These are phyloP conservation scores for Polyrhizophydium stewartii DNA, from an alignment of 371 early-diverging fungal species.

Conservation along the genomic window DNA sequence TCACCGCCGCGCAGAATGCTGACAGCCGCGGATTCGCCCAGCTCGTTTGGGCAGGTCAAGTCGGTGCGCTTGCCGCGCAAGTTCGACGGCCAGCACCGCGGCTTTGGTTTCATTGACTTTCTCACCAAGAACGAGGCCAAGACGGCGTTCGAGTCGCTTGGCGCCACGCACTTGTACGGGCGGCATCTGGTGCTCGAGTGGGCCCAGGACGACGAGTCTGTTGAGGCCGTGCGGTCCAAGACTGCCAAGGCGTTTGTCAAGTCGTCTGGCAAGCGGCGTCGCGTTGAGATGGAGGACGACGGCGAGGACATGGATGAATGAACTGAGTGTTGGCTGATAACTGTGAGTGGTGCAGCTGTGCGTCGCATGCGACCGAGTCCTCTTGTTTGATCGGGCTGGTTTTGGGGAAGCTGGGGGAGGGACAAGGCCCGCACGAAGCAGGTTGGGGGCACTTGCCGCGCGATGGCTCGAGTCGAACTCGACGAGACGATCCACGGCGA, in stretches of 20 bases:
- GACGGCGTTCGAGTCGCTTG: slow-evolving; percentile 82
- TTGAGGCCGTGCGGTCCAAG: slow-evolving; percentile 43
- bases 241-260: slow-evolving; percentile 35
- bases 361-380: no score
- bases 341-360: no score
- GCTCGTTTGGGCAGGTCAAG: slow-evolving; percentile 89
- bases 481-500: not conserved
- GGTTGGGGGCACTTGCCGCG: no score
- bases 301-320: not conserved
- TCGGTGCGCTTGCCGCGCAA: slow-evolving; percentile 95
- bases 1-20: not conserved
- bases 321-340: no score
- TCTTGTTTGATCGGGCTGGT: no score
- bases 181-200: slow-evolving; percentile 96
- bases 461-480: no score
- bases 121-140: slow-evolving; percentile 90
- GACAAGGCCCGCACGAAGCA: no score
- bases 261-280: slow-evolving; percentile 12
- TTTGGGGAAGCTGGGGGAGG: slow-evolving; percentile 9
- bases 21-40: slow-evolving; percentile 16
- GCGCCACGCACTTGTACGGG: slow-evolving; percentile 97
- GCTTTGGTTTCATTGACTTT: slow-evolving; percentile 98
- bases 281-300: not conserved
- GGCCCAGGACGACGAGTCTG: slow-evolving; percentile 70
- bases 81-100: slow-evolving; percentile 91